Base-by-base conservation (phyloP, 345 rosid species). In the Gossypium thurberi region DNA sequence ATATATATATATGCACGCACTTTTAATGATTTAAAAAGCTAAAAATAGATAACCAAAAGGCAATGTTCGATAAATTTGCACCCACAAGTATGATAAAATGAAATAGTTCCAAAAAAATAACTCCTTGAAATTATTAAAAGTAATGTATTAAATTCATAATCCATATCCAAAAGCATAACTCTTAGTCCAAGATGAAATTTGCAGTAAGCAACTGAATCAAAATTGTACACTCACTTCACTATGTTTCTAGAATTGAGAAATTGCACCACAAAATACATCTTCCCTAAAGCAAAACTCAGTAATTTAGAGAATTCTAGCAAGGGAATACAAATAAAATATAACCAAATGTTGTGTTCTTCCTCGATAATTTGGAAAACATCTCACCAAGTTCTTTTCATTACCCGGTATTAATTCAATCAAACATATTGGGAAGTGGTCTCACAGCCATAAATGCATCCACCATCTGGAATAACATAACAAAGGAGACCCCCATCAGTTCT, bases 361-460 rank as follows among this genome's bases (percentile, higher is more conserved):
- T 26, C 59, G 0, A 50, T 26, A 26, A 44, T 43, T 44, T 43
- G 26, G 52, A 20, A 43, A 65, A 44, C 17, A 47, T 10, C 14
- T 42, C 33, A 43, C 37, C 2, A 20, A 26, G 17, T 26, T 28
- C 18, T 1, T 17, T 26, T 20, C 60, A 56, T 20, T 47, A 33
- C 65, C 71, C 47, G 33, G 17, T 21, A 23, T 47, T 55, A n/a
- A 26, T 74, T 83, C 72, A 94, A 74, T 82, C 78, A 47, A 95
- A 92, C 98, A 91, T 91, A 70, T 70, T 82, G 70, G 98, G 99
- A 73, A 92, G 98, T 20, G 98, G 96, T 82, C 99, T 85, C 63
- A 82, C 93, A 0, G 91, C 87, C 98, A 95, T 91, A 80, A 92
- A 91, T 33, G 98, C 97, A 81, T 88, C 94, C 75, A 92, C 97